These are phyloP conservation scores for Rubroboletus pulcherrimus DNA, from an alignment of 768 basidiomycete genomes.

Conservation along the genomic window DNA sequence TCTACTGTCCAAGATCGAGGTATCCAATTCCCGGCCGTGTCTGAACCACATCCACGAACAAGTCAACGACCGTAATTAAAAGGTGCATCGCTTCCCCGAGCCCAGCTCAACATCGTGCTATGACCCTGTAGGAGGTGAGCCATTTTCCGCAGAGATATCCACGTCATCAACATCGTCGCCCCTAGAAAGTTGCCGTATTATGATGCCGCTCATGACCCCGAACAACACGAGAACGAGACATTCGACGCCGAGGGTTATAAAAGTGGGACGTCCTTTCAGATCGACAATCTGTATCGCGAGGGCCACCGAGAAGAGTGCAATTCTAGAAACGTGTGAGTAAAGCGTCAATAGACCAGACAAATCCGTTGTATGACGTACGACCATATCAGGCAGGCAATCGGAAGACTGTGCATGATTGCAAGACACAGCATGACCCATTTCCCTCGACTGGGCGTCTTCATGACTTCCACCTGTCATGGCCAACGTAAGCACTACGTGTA, in stretches of 20 bases:
- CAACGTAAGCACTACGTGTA: not conserved
- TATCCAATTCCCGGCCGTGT: not conserved
- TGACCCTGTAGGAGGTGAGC: too few species aligned
- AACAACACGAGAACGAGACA: slow-evolving; percentile 6
- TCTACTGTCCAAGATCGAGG: not conserved
- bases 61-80: not conserved
- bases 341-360: not conserved
- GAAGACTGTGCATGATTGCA: slow-evolving; percentile 17
- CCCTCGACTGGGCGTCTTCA: not conserved
- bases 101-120: not conserved
- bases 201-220: not conserved
- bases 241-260: slow-evolving; percentile 2
- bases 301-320: slow-evolving; percentile 6
- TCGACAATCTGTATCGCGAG: slow-evolving; percentile 11
- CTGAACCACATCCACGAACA: not conserved
- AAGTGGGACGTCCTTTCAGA: not conserved
- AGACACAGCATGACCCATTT: slow-evolving; percentile 4
- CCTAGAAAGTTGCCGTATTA: not conserved
- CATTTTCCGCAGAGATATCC: not conserved
- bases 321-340: not conserved
- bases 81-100: not conserved
- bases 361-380: slow-evolving; percentile 5
- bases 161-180: not conserved
- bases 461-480: not conserved
- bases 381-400: slow-evolving; percentile 11